phyloP scores from a whole-genome alignment of 129 eudicot genomes.

The Arctium minus region DNA sequence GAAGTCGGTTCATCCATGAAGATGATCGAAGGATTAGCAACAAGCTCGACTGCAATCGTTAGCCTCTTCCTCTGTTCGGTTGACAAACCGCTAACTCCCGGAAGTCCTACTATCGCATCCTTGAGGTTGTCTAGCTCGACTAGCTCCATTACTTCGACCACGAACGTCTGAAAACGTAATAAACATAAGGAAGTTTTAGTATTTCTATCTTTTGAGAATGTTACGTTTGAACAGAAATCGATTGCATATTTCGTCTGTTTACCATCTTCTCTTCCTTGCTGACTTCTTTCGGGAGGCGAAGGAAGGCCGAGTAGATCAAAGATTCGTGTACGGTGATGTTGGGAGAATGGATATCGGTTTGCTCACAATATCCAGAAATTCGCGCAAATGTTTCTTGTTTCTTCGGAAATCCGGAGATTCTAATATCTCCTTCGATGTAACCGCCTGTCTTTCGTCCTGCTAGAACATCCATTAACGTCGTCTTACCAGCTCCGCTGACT shows the following conservation, averaged over 20 bases:
- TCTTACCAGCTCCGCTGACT: conserved; percentile 97
- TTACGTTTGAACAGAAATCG: background rate
- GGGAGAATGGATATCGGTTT: conserved; percentile 88
- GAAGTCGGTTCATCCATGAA: conserved; percentile 99
- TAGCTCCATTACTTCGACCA: conserved; percentile 79
- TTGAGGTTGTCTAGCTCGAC: conserved; percentile 68
- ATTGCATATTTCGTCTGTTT: background rate
- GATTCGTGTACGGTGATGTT: conserved; percentile 79
- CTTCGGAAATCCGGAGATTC: conserved; percentile 84
- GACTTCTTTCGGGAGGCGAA: conserved; percentile 84
- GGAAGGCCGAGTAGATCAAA: conserved; percentile 77
- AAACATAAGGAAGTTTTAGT: background rate
- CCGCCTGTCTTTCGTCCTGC: conserved; percentile 96
- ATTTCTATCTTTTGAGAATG: background rate
- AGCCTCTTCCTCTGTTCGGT: conserved; percentile 90
- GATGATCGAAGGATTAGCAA: conserved; percentile 96
- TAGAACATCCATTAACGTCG: conserved; percentile 87
- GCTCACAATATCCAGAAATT: conserved; percentile 93
- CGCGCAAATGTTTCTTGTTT: conserved; percentile 95
- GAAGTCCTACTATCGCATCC: conserved; percentile 82
- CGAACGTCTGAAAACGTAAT: conserved; percentile 48
- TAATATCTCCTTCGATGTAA: conserved; percentile 80
- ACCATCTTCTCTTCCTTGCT: conserved; percentile 80
- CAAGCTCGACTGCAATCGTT: conserved; percentile 95
- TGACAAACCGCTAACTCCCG: conserved; percentile 79